Base-by-base conservation (phyloP, 2,329 filamentous ascomycete species). In the Aureobasidium sp. region DNA sequence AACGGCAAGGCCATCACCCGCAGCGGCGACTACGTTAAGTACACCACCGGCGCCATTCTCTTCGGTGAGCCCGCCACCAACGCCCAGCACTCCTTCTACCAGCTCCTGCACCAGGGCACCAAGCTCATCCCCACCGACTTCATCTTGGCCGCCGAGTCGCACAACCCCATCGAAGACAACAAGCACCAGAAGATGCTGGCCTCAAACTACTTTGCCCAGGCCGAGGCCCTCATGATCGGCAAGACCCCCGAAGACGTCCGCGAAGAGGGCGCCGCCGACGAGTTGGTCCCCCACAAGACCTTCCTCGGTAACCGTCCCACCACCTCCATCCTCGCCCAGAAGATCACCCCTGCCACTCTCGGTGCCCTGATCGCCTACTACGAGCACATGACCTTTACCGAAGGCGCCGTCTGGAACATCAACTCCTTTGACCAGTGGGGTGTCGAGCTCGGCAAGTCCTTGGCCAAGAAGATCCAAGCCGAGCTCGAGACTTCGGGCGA, bases 341-440 rank as follows among this genome's bases (percentile, higher is more conserved):
- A 88, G 77, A 97, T 98, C 68, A 95, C 93, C 16, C 93, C 93
- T 7, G 88, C 85, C 38, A 90, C 95, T 64, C 81, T 98, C 42
- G 93, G 93, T 67, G 91, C 93, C 3, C 75, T 98, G 63, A 98
- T 98, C 64, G 91, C 90, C 60, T 98, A 97, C 80, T 98, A 98
- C 74, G 93, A 98, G 79, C 93, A 98, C 75, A 75, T 97, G 57
- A 97, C 93, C 54, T 98, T 98, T 72, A 94, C 88, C 32, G 93
- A 98, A 76, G 93, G 93, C 64, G 91, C 90, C 49, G 79, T 98
- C 69, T 98, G 93, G 93, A 95, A 97, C 76, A 95, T 98, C 79
- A 98, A 98, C 82, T 90, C 85, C 66, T 98, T 97, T 68, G 93
- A 98, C 75, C 93, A 98, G 79, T 98, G 93, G 93, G 93, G 93